Percentiles rank a stretch among this genome's conserved stretches.
Conservation (phyloP, 805 yeast genomes). For the Kazachstania kunashirensis region DNA sequence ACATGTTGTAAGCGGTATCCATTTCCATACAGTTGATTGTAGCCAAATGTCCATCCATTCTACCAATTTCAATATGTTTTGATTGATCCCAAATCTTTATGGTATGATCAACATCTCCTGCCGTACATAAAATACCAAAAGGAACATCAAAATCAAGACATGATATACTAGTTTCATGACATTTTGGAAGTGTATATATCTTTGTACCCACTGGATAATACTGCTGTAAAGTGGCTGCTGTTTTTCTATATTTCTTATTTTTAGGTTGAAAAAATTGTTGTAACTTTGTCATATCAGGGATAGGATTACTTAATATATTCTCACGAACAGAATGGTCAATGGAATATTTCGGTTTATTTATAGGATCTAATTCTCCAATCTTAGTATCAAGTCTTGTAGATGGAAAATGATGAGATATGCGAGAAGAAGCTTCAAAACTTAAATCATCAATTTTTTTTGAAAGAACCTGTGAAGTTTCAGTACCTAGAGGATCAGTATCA, state of each 20-base stretch:
- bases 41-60: conserved; percentile 51
- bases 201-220: conserved; percentile 50
- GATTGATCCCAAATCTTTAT: conserved; percentile 79
- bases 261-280: conserved; percentile 21
- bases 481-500: conserved; percentile 20
- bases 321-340: conserved; percentile 34
- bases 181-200: conserved; percentile 37
- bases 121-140: conserved; percentile 67
- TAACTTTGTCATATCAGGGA: not conserved
- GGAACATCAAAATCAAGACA: conserved; percentile 64
- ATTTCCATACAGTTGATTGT: conserved; percentile 51
- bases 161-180: conserved; percentile 45
- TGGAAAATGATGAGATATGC: no score
- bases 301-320: no score
- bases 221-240: conserved; percentile 55
- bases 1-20: conserved; percentile 37
- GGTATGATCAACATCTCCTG: conserved; percentile 60
- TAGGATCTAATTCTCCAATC: no score
- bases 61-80: conserved; percentile 40
- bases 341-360: no score
- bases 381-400: no score
- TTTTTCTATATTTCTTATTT: conserved; percentile 34
- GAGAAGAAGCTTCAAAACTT: no score
- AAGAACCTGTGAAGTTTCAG: no score
- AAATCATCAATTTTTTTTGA: no score